Evolutionary conservation across 495 filamentous ascomycete genomes (phyloP).

Genomic region (Aspergillus baeticus): DNA sequence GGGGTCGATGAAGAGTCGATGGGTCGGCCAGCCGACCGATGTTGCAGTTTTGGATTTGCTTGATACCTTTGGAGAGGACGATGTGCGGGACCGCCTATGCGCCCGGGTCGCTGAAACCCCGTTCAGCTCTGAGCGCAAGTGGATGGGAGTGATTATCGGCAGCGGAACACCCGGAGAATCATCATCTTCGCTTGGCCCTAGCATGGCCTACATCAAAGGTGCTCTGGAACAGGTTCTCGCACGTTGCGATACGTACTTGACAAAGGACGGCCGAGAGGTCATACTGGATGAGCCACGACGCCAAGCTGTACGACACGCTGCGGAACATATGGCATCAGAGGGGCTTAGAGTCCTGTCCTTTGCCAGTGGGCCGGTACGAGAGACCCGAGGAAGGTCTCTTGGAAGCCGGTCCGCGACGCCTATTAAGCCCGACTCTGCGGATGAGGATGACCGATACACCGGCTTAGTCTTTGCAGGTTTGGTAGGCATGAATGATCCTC

Average conservation of each 20-base stretch:
- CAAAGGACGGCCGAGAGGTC: slow-evolving; percentile 81
- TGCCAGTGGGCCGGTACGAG: slow-evolving; percentile 66
- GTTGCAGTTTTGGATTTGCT: slow-evolving; percentile 91
- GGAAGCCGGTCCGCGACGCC: slow-evolving; percentile 52
- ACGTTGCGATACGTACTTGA: slow-evolving; percentile 87
- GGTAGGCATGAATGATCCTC: slow-evolving; percentile 96
- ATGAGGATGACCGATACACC: slow-evolving; percentile 72
- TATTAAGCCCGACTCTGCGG: slow-evolving; percentile 38
- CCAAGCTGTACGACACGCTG: slow-evolving; percentile 73
- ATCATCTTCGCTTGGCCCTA: slow-evolving; percentile 37
- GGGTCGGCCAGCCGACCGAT: slow-evolving; percentile 96
- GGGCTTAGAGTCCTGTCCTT: slow-evolving; percentile 92
- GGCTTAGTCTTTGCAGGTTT: slow-evolving; percentile 86
- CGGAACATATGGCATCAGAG: slow-evolving; percentile 85
- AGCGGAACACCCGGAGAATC: slow-evolving; percentile 42
- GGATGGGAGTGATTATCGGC: slow-evolving; percentile 94
- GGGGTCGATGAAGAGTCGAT: slow-evolving; percentile 70
- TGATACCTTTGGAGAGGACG: slow-evolving; percentile 84
- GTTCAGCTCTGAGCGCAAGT: slow-evolving; percentile 96
- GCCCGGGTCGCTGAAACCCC: slow-evolving; percentile 78
- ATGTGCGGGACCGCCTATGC: slow-evolving; percentile 81
- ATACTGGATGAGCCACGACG: slow-evolving; percentile 77
- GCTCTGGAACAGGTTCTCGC: slow-evolving; percentile 84
- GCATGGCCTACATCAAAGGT: slow-evolving; percentile 91
- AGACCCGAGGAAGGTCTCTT: slow-evolving; percentile 30